Base-by-base conservation (phyloP, 2,329 filamentous ascomycete genomes). In the Lithohypha guttulata region DNA sequence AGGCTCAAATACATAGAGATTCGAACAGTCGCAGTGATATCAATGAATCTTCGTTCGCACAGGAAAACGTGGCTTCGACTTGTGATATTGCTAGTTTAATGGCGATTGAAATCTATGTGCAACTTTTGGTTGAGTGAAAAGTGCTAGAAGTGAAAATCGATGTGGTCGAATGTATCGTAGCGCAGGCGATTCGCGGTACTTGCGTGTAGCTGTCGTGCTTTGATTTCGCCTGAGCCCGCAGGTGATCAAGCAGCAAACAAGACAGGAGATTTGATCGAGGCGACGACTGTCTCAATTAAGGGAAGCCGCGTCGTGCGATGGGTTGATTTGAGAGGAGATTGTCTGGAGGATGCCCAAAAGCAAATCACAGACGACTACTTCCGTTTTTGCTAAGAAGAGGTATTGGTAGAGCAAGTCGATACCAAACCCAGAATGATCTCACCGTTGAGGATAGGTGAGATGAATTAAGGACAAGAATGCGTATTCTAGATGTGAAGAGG, bases 241-340 rank as follows among this genome's bases (percentile, higher is more conserved):
- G 48, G 45, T 30, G 39, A 45, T 34, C 28, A 32, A 42, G 34
- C 30, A 36, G 34, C 18, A 27, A 15, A 32, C 15, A 27, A 34
- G 33, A 23, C 35, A 33, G 29, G 27, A 30, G 13, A 11, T 28
- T n/a, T 6, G 20, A 20, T 29, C 14, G 21, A 44, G 42, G 46
- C 44, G 46, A 48, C 49, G 49, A 52, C 49, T 52, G 43, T 50
- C 48, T 52, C 49, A 52, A 39, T 52, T 43, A 52, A 52, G 48
- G 49, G 49, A 50, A 52, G 49, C 49, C 49, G 49, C 44, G 48
- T 45, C 46, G 26, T 28, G 26, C n/a, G 26, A 28, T 46, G 41
- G 23, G n/a, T 29, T 19, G 28, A 44, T 32, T 39, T 29, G 33
- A 43, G 41, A 41, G 43, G 40, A 42, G 37, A 41, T 14, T 40